Conservation (phyloP, 257 asterid species). For the Striga asiatica region DNA sequence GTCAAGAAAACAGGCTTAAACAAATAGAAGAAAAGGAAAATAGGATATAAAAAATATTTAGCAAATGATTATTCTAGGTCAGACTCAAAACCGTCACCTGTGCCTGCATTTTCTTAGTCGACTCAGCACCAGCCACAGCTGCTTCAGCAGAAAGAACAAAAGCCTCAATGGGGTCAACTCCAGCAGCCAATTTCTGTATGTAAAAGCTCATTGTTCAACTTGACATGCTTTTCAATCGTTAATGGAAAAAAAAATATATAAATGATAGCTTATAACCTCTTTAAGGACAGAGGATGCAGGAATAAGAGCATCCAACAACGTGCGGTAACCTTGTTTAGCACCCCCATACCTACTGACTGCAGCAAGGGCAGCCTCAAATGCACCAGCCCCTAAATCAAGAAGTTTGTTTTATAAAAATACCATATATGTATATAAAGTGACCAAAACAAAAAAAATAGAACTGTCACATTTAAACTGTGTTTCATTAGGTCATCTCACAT, state of each 20-base stretch:
- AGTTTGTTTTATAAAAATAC: conserved; percentile 11
- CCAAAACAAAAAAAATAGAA: conserved; percentile 10
- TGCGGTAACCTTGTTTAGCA: conserved; percentile 89
- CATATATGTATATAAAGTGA: too few relatives aligned
- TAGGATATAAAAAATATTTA: too few relatives aligned
- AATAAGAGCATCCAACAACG: conserved; percentile 83
- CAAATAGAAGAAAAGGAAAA: neutral
- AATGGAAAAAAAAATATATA: neutral
- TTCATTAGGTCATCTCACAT: conserved; percentile 42
- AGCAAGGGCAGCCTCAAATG: conserved; percentile 83
- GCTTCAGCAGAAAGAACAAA: conserved; percentile 81
- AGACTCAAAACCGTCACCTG: conserved; percentile 37
- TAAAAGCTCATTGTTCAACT: neutral
- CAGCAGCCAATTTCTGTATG: conserved; percentile 65
- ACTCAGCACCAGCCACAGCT: conserved; percentile 76
- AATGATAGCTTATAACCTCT: conserved; percentile 42
- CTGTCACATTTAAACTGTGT: conserved; percentile 6
- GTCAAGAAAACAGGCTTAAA: too few relatives aligned
- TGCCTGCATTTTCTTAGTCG: conserved; percentile 80
- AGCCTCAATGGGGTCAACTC: conserved; percentile 65
- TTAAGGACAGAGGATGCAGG: conserved; percentile 74
- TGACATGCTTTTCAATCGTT: conserved; percentile 2
- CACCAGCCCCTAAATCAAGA: conserved; percentile 69
- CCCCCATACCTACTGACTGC: conserved; percentile 95
- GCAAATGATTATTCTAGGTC: too few relatives aligned